Evolutionary conservation across 2,329 filamentous ascomycete genomes (phyloP).

Genomic region (Colletotrichum euphorbiae): DNA sequence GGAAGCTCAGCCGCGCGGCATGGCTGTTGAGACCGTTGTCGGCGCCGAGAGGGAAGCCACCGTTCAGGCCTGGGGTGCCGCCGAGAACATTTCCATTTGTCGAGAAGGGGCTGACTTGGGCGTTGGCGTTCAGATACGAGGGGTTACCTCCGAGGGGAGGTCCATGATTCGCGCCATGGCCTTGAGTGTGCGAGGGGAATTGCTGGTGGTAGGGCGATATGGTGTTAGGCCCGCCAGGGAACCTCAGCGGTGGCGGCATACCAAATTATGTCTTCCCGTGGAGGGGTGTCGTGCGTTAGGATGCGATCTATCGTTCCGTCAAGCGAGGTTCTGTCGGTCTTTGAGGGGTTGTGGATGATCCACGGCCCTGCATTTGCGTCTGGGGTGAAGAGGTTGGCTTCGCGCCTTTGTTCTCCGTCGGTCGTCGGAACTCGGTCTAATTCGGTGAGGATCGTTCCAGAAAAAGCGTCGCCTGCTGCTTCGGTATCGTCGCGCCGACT

Average conservation of each 20-base stretch:
- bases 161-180: constrained; percentile 58
- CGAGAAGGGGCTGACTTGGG: constrained; percentile 75
- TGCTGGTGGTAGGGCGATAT: constrained; percentile 59
- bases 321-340: constrained; percentile 13
- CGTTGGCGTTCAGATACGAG: constrained; percentile 77
- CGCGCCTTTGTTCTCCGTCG: constrained; percentile 34
- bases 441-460: not conserved
- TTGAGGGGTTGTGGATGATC: constrained; percentile 32
- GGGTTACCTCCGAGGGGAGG: constrained; percentile 73
- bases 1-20: constrained; percentile 88
- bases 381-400: constrained; percentile 20
- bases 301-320: constrained; percentile 16
- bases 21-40: constrained; percentile 85
- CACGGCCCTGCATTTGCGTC: constrained; percentile 40
- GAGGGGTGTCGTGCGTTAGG: constrained; percentile 4
- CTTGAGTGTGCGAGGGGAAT: constrained; percentile 66
- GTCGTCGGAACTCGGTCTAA: constrained; percentile 21
- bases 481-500: constrained; percentile 20
- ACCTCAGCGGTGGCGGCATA: constrained; percentile 59
- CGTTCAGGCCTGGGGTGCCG: constrained; percentile 68
- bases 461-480: not conserved
- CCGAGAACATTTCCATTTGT: constrained; percentile 68
- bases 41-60: constrained; percentile 67
- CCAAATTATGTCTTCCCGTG: constrained; percentile 41
- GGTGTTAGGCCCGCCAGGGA: constrained; percentile 58